These are phyloP conservation scores for Phytophthora quininea DNA, from an alignment of 352 stramenopile species.

Conservation along the genomic window DNA sequence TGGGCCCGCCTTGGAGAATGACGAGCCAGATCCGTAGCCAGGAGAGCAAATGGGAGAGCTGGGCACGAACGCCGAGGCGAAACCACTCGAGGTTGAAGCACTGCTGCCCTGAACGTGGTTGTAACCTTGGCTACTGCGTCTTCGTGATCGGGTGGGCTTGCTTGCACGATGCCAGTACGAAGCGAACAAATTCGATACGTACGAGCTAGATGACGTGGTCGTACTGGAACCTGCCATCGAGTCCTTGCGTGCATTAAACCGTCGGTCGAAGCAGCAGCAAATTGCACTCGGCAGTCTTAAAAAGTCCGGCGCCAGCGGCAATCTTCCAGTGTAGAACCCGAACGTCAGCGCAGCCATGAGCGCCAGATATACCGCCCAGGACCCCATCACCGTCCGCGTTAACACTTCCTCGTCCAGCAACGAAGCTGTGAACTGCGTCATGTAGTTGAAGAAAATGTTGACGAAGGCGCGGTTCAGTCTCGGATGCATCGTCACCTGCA, in stretches of 20 bases:
- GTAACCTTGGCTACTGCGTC: slow-evolving; percentile 29
- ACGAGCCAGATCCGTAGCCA: slow-evolving; percentile 17
- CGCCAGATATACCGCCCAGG: slow-evolving; percentile 55
- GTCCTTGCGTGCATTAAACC: slow-evolving; percentile 48
- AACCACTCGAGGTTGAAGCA: slow-evolving; percentile 26
- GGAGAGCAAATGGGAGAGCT: slow-evolving; percentile 29
- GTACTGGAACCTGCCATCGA: slow-evolving; percentile 40
- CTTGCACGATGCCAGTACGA: slow-evolving; percentile 43
- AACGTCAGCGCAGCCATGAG: slow-evolving; percentile 56
- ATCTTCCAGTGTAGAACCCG: slow-evolving; percentile 54
- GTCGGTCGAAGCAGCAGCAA: slow-evolving; percentile 40
- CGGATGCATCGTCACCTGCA: slow-evolving; percentile 75
- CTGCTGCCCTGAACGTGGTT: slow-evolving; percentile 27
- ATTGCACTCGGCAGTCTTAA: slow-evolving; percentile 44
- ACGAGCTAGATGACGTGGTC: slow-evolving; percentile 14
- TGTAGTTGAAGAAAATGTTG: slow-evolving; percentile 72
- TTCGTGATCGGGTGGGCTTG: slow-evolving; percentile 24
- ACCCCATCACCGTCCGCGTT: slow-evolving; percentile 55
- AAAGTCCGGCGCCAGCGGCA: slow-evolving; percentile 63
- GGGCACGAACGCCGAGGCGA: slow-evolving; percentile 28
- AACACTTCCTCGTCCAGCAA: slow-evolving; percentile 67
- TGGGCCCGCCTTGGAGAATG: slow-evolving; percentile 37
- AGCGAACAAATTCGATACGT: slow-evolving; percentile 50
- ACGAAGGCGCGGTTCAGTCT: slow-evolving; percentile 71
- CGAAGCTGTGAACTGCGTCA: slow-evolving; percentile 62